Base-by-base conservation (phyloP, 2,329 filamentous ascomycete species). In the Hypomyces perniciosus region DNA sequence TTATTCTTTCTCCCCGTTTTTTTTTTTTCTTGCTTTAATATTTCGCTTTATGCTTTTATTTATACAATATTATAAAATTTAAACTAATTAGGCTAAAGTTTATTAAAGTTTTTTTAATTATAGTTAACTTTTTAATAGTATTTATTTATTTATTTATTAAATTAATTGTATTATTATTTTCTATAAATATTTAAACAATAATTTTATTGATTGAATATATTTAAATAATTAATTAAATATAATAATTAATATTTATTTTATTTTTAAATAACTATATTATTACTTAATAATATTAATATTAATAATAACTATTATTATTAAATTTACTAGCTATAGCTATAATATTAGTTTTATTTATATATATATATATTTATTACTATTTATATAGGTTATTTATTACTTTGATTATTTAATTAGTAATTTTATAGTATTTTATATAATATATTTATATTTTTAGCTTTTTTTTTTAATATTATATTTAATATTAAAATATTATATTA, bases 201-300 rank as follows among this genome's bases (percentile, higher is more conserved):
- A 27, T 4, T 42, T 42, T 20, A 6, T 42, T 27, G 5, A 26
- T 42, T 28, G 6, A 42, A 42, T 42, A 42, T 26, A 6, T 26
- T 42, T 6, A 42, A 42, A 42, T 29, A 26, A 42, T 42, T 13
- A 42, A 34, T 10, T 45, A 2, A 20, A 45, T 31, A 39, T 10
- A 29, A 39, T 46, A 27, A 34, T 46, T 35, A 35, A 35, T 35
- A 33, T 44, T 44, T 44, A 27, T 33, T 35, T 26, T 46, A 46
- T 27, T 5, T 35, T 35, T 27, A 28, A 46, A 44, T n/a, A 44
- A 30, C 6, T 30, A 44, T n/a, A 44, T 42, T 42, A 42, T 20
- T 20, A 20, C 3, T 20, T 20, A 20, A 20, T 20, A 20, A 20
- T 20, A 20, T 20, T 20, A 20, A 20, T 20, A 20, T 20, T 20